Percentiles rank a stretch among this genome's conserved stretches.
Conservation (phyloP, 164 flowering plant species). For the Magnolia officinalis region DNA sequence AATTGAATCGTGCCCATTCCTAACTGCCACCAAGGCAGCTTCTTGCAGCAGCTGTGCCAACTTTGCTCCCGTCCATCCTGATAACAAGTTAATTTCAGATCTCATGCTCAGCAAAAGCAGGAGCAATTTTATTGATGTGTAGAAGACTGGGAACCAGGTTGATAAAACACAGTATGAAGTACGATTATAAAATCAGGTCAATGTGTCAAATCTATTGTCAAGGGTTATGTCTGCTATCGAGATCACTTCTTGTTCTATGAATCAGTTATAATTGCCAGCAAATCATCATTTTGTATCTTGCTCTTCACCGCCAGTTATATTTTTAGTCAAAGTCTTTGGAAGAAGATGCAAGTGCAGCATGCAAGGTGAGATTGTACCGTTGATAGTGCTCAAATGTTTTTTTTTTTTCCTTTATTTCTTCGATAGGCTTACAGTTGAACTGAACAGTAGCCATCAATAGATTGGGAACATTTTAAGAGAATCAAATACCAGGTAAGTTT, state of each 20-base stretch:
- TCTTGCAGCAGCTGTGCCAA: conserved; percentile 94
- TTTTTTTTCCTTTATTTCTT: neutral
- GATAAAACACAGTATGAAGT: neutral
- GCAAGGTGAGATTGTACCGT: too few relatives aligned
- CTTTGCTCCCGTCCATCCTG: conserved; percentile 96
- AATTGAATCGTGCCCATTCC: conserved; percentile 72
- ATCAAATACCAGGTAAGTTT: conserved; percentile 73
- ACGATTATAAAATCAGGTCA: too few relatives aligned
- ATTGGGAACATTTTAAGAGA: conserved; percentile 1
- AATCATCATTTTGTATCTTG: too few relatives aligned
- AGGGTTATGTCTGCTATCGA: too few relatives aligned
- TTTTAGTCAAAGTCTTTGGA: too few relatives aligned
- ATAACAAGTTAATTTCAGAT: conserved; percentile 12
- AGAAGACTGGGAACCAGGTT: neutral
- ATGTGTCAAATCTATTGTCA: too few relatives aligned
- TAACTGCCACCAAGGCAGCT: conserved; percentile 92
- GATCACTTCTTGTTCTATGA: too few relatives aligned
- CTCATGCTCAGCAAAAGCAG: neutral
- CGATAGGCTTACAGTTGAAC: neutral
- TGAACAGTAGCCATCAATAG: neutral
- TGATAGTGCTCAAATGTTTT: too few relatives aligned
- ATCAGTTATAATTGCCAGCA: too few relatives aligned
- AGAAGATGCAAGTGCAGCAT: too few relatives aligned
- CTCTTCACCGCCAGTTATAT: too few relatives aligned
- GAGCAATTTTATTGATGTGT: neutral